Conservation (phyloP, 2,329 filamentous ascomycete genomes). For the Penicillium sclerotigenum region DNA sequence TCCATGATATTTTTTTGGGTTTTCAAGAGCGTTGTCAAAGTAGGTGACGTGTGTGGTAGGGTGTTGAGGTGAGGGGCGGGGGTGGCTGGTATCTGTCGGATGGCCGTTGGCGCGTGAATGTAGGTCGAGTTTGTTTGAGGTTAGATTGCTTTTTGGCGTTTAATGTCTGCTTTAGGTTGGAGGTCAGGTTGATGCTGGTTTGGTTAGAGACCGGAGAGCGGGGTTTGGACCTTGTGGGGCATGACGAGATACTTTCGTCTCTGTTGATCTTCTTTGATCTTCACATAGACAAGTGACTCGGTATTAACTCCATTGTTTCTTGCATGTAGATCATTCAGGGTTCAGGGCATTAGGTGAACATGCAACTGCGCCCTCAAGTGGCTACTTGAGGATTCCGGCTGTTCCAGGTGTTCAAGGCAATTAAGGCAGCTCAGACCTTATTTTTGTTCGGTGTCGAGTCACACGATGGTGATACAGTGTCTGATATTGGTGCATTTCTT, state of each 20-base stretch:
- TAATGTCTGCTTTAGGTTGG: conserved; percentile 2
- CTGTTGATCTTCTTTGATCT: background rate
- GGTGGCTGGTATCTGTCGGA: background rate
- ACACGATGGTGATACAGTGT: background rate
- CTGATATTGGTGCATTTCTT: background rate
- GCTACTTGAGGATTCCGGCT: background rate
- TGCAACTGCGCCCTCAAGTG: background rate
- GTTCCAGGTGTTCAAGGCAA: background rate
- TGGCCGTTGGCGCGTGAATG: background rate
- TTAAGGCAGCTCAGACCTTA: background rate
- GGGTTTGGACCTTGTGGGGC: conserved; percentile 17
- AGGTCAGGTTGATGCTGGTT: conserved; percentile 2
- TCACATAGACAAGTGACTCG: background rate
- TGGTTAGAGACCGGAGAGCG: conserved; percentile 13
- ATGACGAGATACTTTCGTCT: background rate
- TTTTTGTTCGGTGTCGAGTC: background rate
- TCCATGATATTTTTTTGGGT: conserved; percentile 10
- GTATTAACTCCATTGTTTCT: no score
- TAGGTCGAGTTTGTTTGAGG: background rate
- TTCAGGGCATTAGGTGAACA: background rate
- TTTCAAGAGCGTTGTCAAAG: background rate
- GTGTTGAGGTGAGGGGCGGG: conserved; percentile 5
- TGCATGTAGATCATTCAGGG: background rate
- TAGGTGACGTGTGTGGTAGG: background rate
- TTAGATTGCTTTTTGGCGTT: background rate